phyloP scores from a whole-genome alignment of 179 eudicot genomes.

The Spergularia azorica region DNA sequence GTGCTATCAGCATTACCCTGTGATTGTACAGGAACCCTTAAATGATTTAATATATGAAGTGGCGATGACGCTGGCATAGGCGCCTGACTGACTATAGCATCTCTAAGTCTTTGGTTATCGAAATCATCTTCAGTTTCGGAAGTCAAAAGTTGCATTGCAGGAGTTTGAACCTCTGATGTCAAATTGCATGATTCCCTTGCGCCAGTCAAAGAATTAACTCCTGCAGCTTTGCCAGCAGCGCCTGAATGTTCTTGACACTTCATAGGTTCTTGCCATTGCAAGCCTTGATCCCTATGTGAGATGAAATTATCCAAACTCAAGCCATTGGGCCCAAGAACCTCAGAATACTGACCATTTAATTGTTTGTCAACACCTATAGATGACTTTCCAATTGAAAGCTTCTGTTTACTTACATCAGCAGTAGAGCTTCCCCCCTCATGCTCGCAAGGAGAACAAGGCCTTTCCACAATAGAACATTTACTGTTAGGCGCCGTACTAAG shows the following conservation, averaged over 20 bases:
- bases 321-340: slow-evolving; percentile 29
- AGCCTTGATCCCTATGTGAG: slow-evolving; percentile 31
- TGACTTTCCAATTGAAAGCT: slow-evolving; percentile 42
- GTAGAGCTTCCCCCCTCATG: slow-evolving; percentile 33
- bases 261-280: slow-evolving; percentile 32
- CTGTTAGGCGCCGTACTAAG: slow-evolving; percentile 13
- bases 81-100: slow-evolving; percentile 54
- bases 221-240: slow-evolving; percentile 29
- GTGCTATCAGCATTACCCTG: slow-evolving; percentile 34
- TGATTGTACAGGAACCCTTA: slow-evolving; percentile 35
- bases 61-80: slow-evolving; percentile 42
- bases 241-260: slow-evolving; percentile 38
- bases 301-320: slow-evolving; percentile 36
- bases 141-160: slow-evolving; percentile 31
- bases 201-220: slow-evolving; percentile 25
- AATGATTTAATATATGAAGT: slow-evolving; percentile 38
- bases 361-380: slow-evolving; percentile 40
- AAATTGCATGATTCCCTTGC: slow-evolving; percentile 20
- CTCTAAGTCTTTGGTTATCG: slow-evolving; percentile 55
- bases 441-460: slow-evolving; percentile 21
- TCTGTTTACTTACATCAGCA: slow-evolving; percentile 36
- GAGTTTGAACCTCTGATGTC: slow-evolving; percentile 30
- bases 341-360: slow-evolving; percentile 29
- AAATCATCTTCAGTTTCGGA: slow-evolving; percentile 53
- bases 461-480: slow-evolving; percentile 24